A percentile compares a stretch with the other conserved stretches of the same genome.
Evolutionary conservation across 2,329 filamentous ascomycete genomes (phyloP).

Genomic region (Trichoderma hamatum): DNA sequence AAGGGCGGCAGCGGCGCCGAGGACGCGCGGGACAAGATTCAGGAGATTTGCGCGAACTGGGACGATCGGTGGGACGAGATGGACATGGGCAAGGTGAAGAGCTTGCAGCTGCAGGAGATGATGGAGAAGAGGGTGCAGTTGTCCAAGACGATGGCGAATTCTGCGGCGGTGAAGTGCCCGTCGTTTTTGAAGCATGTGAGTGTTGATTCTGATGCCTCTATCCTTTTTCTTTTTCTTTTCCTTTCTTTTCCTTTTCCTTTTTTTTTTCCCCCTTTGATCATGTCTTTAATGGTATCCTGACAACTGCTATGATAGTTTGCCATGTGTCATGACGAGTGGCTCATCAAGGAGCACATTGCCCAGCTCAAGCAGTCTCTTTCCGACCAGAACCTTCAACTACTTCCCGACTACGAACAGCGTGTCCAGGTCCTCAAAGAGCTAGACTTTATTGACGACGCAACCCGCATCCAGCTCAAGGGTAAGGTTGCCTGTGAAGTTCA

Average conservation of each 20-base stretch:
- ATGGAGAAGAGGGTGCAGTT: conserved; percentile 70
- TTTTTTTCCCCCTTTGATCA: neutral
- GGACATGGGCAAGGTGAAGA: conserved; percentile 80
- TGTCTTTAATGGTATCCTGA: neutral
- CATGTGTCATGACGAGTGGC: conserved; percentile 96
- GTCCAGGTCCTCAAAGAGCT: conserved; percentile 90
- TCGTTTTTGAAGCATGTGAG: conserved; percentile 86
- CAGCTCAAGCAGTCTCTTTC: conserved; percentile 87
- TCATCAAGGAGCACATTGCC: conserved; percentile 90
- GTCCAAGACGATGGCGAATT: conserved; percentile 63
- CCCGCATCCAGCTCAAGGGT: conserved; percentile 91
- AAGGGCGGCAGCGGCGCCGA: conserved; percentile 52
- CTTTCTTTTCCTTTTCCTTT: neutral
- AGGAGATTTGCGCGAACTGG: conserved; percentile 74
- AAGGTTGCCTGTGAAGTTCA: conserved; percentile 99
- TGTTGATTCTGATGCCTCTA: conserved; percentile 30
- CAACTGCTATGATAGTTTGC: conserved; percentile 65
- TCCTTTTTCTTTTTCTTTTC: neutral
- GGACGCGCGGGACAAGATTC: conserved; percentile 68
- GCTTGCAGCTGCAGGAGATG: conserved; percentile 78
- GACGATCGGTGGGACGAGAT: conserved; percentile 79
- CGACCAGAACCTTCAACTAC: conserved; percentile 91
- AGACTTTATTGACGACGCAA: conserved; percentile 84
- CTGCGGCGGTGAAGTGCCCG: conserved; percentile 70
- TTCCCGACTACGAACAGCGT: conserved; percentile 96